phyloP scores from a whole-genome alignment of 768 basidiomycete species.

The Hemileccinum impolitum region DNA sequence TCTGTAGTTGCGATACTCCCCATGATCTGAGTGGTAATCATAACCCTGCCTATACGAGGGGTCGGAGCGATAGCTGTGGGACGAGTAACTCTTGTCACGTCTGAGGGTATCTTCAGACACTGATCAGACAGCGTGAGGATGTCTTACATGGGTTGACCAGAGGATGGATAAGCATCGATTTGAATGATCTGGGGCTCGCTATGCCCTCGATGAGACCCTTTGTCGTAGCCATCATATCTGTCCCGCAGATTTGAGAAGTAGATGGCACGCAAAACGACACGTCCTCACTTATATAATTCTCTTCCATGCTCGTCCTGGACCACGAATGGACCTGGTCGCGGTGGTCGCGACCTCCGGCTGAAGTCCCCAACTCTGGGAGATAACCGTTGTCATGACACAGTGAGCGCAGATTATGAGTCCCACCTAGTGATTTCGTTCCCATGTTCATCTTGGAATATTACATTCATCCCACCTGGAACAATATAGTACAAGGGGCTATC shows the following conservation, averaged over 20 bases:
- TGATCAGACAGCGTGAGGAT: background rate
- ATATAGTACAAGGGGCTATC: slow-evolving; percentile 50
- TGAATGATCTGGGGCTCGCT: slow-evolving; percentile 26
- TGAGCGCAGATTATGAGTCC: background rate
- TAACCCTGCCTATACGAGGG: slow-evolving; percentile 22
- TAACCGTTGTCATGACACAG: background rate
- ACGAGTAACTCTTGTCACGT: slow-evolving; percentile 25
- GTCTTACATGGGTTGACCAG: slow-evolving; percentile 19
- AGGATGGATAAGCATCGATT: slow-evolving; percentile 21
- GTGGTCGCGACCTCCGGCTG: slow-evolving; percentile 24
- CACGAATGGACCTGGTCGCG: slow-evolving; percentile 43
- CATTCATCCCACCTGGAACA: slow-evolving; percentile 60
- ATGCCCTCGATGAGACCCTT: slow-evolving; percentile 21
- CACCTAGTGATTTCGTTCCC: slow-evolving; percentile 66
- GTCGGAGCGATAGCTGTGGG: slow-evolving; percentile 21
- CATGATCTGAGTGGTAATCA: slow-evolving; percentile 20
- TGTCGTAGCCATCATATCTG: slow-evolving; percentile 28
- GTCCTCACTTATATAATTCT: slow-evolving; percentile 53
- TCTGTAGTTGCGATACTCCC: slow-evolving; percentile 22
- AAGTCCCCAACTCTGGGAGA: slow-evolving; percentile 52
- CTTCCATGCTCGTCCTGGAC: slow-evolving; percentile 58
- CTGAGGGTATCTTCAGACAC: slow-evolving; percentile 12
- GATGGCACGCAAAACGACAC: background rate
- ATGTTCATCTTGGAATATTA: slow-evolving; percentile 64
- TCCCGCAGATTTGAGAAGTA: slow-evolving; percentile 1